Percentiles rank a stretch among this genome's conserved stretches.
phyloP scores from a whole-genome alignment of 805 yeast species.

The Lachancea lanzarotensis region DNA sequence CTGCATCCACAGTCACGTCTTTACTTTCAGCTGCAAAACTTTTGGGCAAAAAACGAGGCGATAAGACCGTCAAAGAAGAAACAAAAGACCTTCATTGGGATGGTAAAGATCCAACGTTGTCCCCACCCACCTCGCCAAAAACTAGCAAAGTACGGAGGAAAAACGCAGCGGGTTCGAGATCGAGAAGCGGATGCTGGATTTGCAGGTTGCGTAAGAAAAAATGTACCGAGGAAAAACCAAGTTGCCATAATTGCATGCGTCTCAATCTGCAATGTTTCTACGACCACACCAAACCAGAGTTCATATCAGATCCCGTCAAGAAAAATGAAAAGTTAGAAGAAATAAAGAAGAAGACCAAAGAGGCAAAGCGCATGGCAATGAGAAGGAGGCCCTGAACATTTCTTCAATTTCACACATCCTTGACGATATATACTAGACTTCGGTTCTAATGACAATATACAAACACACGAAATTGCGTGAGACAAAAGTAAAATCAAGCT shows the following conservation, averaged over 20 bases:
- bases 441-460: neutral
- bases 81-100: neutral
- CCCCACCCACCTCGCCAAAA: constrained; percentile 5
- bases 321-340: constrained; percentile 44
- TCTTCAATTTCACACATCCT: neutral
- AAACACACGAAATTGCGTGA: neutral
- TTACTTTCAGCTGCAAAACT: constrained; percentile 10
- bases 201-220: constrained; percentile 67
- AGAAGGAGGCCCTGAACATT: constrained; percentile 19
- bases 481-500: neutral
- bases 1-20: constrained; percentile 8
- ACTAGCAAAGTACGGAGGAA: constrained; percentile 10
- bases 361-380: constrained; percentile 36
- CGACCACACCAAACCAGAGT: constrained; percentile 43
- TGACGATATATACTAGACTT: neutral
- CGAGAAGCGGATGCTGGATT: constrained; percentile 71
- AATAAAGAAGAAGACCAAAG: constrained; percentile 42
- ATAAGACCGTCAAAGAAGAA: neutral
- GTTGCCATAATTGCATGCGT: constrained; percentile 51
- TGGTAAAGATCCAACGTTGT: constrained; percentile 2
- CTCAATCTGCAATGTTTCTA: constrained; percentile 56
- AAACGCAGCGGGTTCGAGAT: constrained; percentile 33
- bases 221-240: constrained; percentile 61
- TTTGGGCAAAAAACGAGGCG: constrained; percentile 5
- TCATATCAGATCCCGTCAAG: constrained; percentile 40